A percentile compares a stretch with the other conserved stretches of the same genome.
Conservation (phyloP, 2,329 filamentous ascomycete species). For the Cryphonectria nitschkei region DNA sequence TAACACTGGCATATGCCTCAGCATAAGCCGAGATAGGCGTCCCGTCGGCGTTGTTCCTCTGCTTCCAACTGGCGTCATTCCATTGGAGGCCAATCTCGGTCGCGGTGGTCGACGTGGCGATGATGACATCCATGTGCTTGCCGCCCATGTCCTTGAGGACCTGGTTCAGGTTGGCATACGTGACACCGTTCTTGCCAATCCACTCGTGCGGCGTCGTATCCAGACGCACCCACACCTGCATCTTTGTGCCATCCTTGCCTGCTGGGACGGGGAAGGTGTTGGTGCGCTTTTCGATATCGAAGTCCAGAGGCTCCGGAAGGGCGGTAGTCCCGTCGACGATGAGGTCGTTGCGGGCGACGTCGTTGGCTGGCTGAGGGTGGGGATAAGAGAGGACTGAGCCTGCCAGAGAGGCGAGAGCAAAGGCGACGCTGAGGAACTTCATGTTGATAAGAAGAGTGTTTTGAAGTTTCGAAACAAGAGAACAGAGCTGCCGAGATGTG, state of each 20-base stretch:
- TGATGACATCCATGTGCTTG: neutral
- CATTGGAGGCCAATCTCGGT: neutral
- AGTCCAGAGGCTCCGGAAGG: no score
- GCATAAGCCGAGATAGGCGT: neutral
- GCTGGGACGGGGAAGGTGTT: no score
- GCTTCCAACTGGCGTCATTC: neutral
- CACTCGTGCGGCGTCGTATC: no score
- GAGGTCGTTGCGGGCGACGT: no score
- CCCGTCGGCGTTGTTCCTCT: neutral
- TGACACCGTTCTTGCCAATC: no score
- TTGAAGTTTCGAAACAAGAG: neutral
- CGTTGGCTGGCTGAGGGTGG: no score
- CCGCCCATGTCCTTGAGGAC: neutral
- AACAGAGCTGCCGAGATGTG: neutral
- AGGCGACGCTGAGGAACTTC: neutral
- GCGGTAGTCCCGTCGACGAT: no score
- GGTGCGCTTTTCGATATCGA: no score
- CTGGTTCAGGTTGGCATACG: neutral
- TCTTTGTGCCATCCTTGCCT: no score
- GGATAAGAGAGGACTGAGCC: no score
- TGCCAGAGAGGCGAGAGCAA: neutral
- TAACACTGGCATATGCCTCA: neutral
- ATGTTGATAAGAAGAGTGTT: neutral
- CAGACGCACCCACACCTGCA: no score
- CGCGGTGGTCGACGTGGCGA: neutral